These are phyloP conservation scores for Spiraea crenata DNA, from an alignment of 331 rosid species.

Conservation along the genomic window DNA sequence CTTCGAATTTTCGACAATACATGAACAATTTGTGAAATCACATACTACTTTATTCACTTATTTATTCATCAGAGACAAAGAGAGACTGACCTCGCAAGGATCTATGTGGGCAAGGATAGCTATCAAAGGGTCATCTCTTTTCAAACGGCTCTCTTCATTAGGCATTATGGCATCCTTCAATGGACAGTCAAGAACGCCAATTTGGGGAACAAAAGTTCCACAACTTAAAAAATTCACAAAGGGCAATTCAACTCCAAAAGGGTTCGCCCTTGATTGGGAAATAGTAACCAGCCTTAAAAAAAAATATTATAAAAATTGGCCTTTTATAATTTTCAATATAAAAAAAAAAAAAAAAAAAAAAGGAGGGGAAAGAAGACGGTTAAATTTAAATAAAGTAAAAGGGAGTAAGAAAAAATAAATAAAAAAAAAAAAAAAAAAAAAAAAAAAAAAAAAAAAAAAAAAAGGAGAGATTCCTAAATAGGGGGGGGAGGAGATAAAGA, in stretches of 20 bases:
- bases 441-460: too few relatives aligned
- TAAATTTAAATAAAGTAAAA: too few relatives aligned
- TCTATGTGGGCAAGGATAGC: constrained; percentile 85
- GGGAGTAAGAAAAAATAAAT: too few relatives aligned
- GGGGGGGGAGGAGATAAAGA: too few relatives aligned
- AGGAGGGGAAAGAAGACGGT: too few relatives aligned
- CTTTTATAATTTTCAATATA: neutral
- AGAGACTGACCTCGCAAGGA: constrained; percentile 61
- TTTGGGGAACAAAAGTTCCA: constrained; percentile 87
- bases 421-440: too few relatives aligned
- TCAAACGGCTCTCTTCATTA: constrained; percentile 76
- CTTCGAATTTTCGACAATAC: too few relatives aligned
- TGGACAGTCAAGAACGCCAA: constrained; percentile 97
- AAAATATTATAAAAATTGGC: neutral
- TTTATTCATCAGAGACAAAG: neutral
- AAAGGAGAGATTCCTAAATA: too few relatives aligned
- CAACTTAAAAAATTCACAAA: constrained; percentile 92
- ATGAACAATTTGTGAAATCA: too few relatives aligned
- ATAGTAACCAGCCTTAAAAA: constrained; percentile 80
- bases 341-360: too few relatives aligned
- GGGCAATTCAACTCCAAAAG: constrained; percentile 92
- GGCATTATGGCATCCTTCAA: constrained; percentile 94
- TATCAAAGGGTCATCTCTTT: constrained; percentile 93
- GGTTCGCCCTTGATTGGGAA: constrained; percentile 71
- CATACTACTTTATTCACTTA: too few relatives aligned